A percentile compares a stretch with the other conserved stretches of the same genome.
Evolutionary conservation across 768 basidiomycete species (phyloP).

Genomic region (Suillus subaureus): DNA sequence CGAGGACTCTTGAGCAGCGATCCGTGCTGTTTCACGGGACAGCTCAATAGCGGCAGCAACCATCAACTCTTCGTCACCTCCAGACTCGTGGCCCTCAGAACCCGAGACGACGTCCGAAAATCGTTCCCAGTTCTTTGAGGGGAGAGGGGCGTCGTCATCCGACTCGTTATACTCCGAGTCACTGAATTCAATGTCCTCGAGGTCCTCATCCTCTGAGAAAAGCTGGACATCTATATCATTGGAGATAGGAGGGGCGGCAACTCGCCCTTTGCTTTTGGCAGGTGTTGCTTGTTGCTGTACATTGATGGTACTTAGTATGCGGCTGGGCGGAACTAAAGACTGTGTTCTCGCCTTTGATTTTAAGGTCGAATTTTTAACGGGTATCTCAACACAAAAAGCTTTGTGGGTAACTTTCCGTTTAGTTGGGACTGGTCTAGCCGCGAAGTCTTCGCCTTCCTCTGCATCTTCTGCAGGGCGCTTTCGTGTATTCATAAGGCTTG

Average conservation of each 20-base stretch:
- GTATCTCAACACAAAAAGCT: slow-evolving; percentile 26
- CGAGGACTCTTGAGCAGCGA: slow-evolving; percentile 29
- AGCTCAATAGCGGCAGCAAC: slow-evolving; percentile 55
- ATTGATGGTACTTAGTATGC: slow-evolving; percentile 19
- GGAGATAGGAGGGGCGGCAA: slow-evolving; percentile 28
- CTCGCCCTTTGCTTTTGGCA: slow-evolving; percentile 32
- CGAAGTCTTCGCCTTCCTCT: slow-evolving; percentile 19
- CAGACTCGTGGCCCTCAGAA: slow-evolving; percentile 31
- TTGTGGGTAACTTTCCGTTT: slow-evolving; percentile 38
- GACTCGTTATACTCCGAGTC: slow-evolving; percentile 63
- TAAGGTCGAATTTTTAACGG: background rate
- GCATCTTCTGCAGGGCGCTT: slow-evolving; percentile 41
- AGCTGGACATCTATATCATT: slow-evolving; percentile 30
- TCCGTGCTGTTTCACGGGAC: slow-evolving; percentile 48
- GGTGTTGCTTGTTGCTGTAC: slow-evolving; percentile 8
- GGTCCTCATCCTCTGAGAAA: slow-evolving; percentile 38
- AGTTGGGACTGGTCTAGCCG: slow-evolving; percentile 19
- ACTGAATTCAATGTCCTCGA: slow-evolving; percentile 53
- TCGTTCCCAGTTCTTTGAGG: background rate
- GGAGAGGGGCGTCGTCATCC: slow-evolving; percentile 14
- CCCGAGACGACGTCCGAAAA: slow-evolving; percentile 29
- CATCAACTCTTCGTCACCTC: slow-evolving; percentile 43
- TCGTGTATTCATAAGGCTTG: slow-evolving; percentile 18
- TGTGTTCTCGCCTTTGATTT: slow-evolving; percentile 28
- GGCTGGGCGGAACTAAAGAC: slow-evolving; percentile 10